Percentiles rank a stretch among this genome's conserved stretches.
Evolutionary conservation across 106 monocot species (phyloP).

Genomic region (Dendrobium officinale): DNA sequence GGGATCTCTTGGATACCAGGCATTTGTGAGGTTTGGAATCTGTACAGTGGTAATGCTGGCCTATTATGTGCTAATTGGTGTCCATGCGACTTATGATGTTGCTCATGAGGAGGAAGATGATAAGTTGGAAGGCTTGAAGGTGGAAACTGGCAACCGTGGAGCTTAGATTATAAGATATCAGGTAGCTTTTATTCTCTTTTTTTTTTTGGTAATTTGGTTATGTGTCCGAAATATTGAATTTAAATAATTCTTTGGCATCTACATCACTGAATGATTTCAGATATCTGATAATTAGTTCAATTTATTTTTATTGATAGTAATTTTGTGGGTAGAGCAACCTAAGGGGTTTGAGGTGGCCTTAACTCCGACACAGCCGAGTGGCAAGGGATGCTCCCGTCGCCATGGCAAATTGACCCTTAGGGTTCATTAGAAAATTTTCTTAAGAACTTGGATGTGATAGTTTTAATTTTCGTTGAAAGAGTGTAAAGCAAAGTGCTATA

Average conservation of each 20-base stretch:
- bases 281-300: background rate
- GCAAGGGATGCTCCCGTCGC: too few species aligned
- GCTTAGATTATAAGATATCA: background rate
- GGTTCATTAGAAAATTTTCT: too few species aligned
- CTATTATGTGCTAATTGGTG: constrained; percentile 26
- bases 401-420: too few species aligned
- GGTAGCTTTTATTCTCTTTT: background rate
- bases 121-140: constrained; percentile 7
- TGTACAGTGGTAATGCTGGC: constrained; percentile 25
- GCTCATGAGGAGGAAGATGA: constrained; percentile 12
- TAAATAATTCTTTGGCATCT: background rate
- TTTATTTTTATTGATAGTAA: background rate
- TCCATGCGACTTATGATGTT: constrained; percentile 30
- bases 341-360: background rate
- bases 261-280: background rate
- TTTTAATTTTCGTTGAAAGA: too few species aligned
- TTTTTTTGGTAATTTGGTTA: background rate
- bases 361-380: too few species aligned
- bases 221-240: background rate
- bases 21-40: constrained; percentile 29
- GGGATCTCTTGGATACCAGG: constrained; percentile 21
- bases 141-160: constrained; percentile 7
- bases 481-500: too few species aligned
- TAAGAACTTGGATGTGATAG: too few species aligned
- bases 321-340: background rate